Conservation (phyloP, 176 grass and related monocot genomes). For the Musa schizocarpa region DNA sequence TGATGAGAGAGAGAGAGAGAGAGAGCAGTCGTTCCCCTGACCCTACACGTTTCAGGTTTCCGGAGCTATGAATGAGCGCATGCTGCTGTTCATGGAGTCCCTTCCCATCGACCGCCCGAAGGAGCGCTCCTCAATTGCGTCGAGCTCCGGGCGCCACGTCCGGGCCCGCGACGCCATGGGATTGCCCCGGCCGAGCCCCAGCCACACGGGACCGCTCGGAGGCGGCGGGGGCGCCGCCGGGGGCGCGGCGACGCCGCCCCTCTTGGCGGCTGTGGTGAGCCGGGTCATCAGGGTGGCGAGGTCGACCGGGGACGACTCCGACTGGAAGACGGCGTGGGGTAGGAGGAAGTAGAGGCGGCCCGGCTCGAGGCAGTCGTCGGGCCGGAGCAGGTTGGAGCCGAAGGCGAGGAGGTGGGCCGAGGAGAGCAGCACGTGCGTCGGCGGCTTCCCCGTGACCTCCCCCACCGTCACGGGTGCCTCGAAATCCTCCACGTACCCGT, state of each 20-base stretch:
- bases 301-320: slow-evolving; percentile 76
- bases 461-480: slow-evolving; percentile 48
- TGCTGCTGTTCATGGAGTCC: slow-evolving; percentile 4
- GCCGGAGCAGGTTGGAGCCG: slow-evolving; percentile 42
- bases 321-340: slow-evolving; percentile 58
- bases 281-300: slow-evolving; percentile 81
- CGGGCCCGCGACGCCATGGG: background rate
- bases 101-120: slow-evolving; percentile 3
- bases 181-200: background rate
- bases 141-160: slow-evolving; percentile 19
- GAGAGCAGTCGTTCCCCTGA: background rate
- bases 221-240: background rate
- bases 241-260: slow-evolving; percentile 18
- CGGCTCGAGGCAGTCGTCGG: slow-evolving; percentile 56
- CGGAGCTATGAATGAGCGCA: background rate
- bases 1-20: no score
- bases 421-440: slow-evolving; percentile 63
- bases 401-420: slow-evolving; percentile 37
- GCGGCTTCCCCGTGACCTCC: slow-evolving; percentile 26
- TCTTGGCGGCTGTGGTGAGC: slow-evolving; percentile 46
- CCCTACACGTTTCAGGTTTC: background rate
- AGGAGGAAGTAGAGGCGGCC: slow-evolving; percentile 87
- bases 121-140: slow-evolving; percentile 13
- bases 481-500: slow-evolving; percentile 93
- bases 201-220: background rate